Base-by-base conservation (phyloP, 371 early-diverging fungal species). In the Mucor racemosus region DNA sequence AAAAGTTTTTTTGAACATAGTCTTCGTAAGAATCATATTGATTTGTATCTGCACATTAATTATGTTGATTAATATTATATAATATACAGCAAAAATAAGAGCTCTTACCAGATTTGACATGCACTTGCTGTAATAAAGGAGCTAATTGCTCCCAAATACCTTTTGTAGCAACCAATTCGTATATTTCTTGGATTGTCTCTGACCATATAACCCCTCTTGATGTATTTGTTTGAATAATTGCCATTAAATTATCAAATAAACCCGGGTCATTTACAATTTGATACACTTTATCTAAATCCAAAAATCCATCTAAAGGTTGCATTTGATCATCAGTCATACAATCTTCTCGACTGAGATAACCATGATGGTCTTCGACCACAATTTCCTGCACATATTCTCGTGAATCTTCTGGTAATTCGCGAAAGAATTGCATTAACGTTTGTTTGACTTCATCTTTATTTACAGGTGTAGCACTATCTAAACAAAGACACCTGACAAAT, bases 21-120 rank as follows among this genome's bases (percentile, higher is more conserved):
- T 80, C 77, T 65, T 77, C 80, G 31, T 77, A 77, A 0, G 72
- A 73, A 5, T 35, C 58, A 46, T 73, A 77, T 35, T 75, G 66
- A 7, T 48, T 34, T 34, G 59, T 17, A 36, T 74, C 71, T 74
- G 60, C 11, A 15, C 4, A 34, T 31, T 3, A 7, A 46, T 10
- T 6, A 35, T 26, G 26, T 26, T 26, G 26, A 26, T 26, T 26
- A 26, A 26, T 1, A 1, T 26, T 26, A 26, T 26, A 26, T 26
- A 26, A 26, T 1, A 26, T 26, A 26, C 26, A 26, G 3, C 1
- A 26, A 26, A 26, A 26, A 26, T 1, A 26, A 26, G 3, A 11
- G 1, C 7, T n/a, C n/a, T 54, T 67, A 65, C 62, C 65, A 65
- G 53, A n/a, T 4, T 62, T 56, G 1, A 60, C 34, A 38, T 66